These are phyloP conservation scores for Trichoderma atrobrunneum DNA, from an alignment of 2,329 filamentous ascomycete genomes.

Conservation along the genomic window DNA sequence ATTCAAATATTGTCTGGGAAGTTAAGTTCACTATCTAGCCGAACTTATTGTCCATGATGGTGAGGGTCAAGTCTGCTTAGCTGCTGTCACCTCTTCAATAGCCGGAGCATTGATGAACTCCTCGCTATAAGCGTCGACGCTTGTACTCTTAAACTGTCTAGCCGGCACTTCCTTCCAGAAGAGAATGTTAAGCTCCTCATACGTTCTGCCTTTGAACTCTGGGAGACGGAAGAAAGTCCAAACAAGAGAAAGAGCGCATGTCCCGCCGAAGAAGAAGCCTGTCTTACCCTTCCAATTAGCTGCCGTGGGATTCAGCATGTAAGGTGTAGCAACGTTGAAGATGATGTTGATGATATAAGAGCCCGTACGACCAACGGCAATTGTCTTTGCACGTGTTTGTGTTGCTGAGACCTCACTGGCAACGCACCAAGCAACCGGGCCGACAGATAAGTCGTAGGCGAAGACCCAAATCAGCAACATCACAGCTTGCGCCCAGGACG, in stretches of 20 bases:
- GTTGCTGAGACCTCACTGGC: background rate
- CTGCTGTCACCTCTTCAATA: background rate
- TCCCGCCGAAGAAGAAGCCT: slow-evolving; percentile 23
- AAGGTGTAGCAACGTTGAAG: background rate
- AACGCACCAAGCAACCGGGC: background rate
- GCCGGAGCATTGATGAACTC: background rate
- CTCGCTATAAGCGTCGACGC: background rate
- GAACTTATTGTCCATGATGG: background rate
- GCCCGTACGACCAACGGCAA: background rate
- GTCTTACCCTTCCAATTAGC: background rate
- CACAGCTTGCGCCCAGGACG: background rate
- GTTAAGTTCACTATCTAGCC: background rate
- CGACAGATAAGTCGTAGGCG: background rate
- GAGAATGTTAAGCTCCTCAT: slow-evolving; percentile 39
- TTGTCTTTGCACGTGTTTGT: background rate
- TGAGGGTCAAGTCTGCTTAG: background rate
- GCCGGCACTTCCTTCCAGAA: slow-evolving; percentile 33
- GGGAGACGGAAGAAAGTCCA: slow-evolving; percentile 52
- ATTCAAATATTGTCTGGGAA: background rate
- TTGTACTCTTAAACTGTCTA: slow-evolving; percentile 27
- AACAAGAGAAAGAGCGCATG: slow-evolving; percentile 30
- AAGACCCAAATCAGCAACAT: background rate
- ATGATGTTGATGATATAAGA: background rate
- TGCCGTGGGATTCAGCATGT: background rate
- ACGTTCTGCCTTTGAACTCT: slow-evolving; percentile 50